Base-by-base conservation (phyloP, 2,329 filamentous ascomycete species). In the Exophiala xenobiotica region DNA sequence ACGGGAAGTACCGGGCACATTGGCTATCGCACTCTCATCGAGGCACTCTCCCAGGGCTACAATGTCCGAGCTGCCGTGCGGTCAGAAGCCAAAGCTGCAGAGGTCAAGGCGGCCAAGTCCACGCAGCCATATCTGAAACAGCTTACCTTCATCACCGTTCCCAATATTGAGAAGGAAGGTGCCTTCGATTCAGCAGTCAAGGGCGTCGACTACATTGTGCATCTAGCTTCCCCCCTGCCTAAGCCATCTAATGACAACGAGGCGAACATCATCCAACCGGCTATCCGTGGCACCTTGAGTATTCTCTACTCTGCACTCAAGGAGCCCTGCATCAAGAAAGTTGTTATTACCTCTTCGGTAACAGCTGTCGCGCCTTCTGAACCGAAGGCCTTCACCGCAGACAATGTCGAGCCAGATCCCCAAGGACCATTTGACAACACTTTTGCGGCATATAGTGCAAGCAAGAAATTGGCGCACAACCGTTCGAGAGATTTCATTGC, bases 321-420 rank as follows among this genome's bases (percentile, higher is more conserved):
- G 66, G 76, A 78, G 60, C 81, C 81, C 57, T 79, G 65, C 64
- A 86, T 95, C 45, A 88, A 85, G 71, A 79, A 84, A 55, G 86
- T 95, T 12, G 83, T 84, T 40, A 78, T 87, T 58, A 87, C 83
- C 1, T 86, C 82, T 2, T 86, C 82, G 1, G 86, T 86, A 59
- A 83, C 82, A 12, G 75, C 82, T 0, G 83, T 87, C n/a, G 61
- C 84, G 35, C 53, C 54, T 16, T 16, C 39, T 6, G 44, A 67
- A 33, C 60, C 59, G 18, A 65, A 66, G 49, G 58, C 62, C 26
- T 73, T 67, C 51, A 67, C 63, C 24, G 67, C 73, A 55, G 63
- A 66, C 23, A 60, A 49, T 7, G 33, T 58, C 22, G 39, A 46
- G 26, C 41, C 45, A 14, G 55, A 58, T 20, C 51, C 55, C 8